Conservation (phyloP, 1,284 basidiomycete species). For the Ganoderma sp. region DNA sequence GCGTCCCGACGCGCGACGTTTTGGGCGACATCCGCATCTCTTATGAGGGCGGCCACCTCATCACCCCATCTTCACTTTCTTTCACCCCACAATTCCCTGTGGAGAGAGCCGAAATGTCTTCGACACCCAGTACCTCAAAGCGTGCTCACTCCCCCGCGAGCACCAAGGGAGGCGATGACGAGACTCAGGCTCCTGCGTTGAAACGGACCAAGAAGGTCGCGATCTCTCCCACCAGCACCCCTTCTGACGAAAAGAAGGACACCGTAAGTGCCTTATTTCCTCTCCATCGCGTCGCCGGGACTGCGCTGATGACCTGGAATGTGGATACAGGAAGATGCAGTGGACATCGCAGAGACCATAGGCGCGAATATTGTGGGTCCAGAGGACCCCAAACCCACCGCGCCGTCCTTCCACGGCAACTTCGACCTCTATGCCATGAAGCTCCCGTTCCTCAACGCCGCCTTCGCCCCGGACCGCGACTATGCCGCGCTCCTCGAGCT, state of each 20-base stretch:
- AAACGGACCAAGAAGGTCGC: constrained; percentile 1
- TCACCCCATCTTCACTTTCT: neutral
- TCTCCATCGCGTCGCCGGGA: neutral
- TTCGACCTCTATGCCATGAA: neutral
- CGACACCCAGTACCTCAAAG: neutral
- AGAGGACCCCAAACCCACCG: neutral
- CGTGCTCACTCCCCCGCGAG: neutral
- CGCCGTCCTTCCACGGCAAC: neutral
- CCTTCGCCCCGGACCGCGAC: neutral
- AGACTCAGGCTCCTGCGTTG: neutral
- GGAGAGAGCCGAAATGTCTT: neutral
- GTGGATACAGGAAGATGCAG: neutral
- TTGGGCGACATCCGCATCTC: neutral
- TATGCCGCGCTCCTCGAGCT: neutral
- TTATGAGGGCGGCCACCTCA: neutral
- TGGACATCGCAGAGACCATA: neutral
- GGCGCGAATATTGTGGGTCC: too few species aligned
- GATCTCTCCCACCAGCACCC: neutral
- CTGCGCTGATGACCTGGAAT: neutral
- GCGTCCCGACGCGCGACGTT: neutral
- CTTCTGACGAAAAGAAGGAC: neutral
- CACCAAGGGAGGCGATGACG: neutral
- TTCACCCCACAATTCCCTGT: neutral
- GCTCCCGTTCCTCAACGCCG: neutral
- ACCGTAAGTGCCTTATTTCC: neutral